Conservation (phyloP, 2,329 filamentous ascomycete species). For the Huntiella moniliformis region DNA sequence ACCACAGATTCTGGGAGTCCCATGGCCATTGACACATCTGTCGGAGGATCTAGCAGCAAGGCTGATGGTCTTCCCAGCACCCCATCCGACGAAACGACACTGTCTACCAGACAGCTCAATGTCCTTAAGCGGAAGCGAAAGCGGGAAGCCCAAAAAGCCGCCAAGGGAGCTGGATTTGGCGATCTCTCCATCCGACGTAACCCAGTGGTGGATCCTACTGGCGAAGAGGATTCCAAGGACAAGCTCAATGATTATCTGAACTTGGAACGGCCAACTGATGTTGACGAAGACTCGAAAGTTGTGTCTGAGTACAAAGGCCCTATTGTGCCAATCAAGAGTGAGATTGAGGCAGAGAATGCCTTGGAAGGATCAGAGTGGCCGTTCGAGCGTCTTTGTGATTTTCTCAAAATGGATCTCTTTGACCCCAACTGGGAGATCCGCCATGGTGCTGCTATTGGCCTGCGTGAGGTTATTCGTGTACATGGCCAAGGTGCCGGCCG, state of each 20-base stretch:
- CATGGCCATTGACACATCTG: constrained; percentile 21
- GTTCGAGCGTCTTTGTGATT: constrained; percentile 82
- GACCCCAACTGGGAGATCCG: constrained; percentile 88
- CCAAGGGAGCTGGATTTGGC: constrained; percentile 64
- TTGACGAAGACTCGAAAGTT: constrained; percentile 80
- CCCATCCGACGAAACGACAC: constrained; percentile 41
- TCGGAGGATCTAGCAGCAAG: constrained; percentile 16
- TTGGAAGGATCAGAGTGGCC: constrained; percentile 78
- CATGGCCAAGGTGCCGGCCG: constrained; percentile 81
- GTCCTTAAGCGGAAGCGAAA: constrained; percentile 89
- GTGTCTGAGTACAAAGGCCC: constrained; percentile 91
- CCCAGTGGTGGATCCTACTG: constrained; percentile 40
- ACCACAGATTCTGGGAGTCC: constrained; percentile 27
- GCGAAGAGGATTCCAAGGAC: constrained; percentile 35
- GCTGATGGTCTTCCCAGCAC: constrained; percentile 19
- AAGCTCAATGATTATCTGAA: constrained; percentile 74
- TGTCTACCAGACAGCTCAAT: constrained; percentile 89
- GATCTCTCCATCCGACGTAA: constrained; percentile 58
- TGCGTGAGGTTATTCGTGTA: constrained; percentile 79
- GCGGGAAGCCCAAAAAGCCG: constrained; percentile 69
- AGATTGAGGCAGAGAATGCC: constrained; percentile 60
- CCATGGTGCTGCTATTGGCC: constrained; percentile 86
- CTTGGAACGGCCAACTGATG: constrained; percentile 55
- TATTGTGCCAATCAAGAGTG: constrained; percentile 61
- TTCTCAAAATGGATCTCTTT: constrained; percentile 83